Evolutionary conservation across 257 asterid species (phyloP).

Genomic region (Solanum arcanum): DNA sequence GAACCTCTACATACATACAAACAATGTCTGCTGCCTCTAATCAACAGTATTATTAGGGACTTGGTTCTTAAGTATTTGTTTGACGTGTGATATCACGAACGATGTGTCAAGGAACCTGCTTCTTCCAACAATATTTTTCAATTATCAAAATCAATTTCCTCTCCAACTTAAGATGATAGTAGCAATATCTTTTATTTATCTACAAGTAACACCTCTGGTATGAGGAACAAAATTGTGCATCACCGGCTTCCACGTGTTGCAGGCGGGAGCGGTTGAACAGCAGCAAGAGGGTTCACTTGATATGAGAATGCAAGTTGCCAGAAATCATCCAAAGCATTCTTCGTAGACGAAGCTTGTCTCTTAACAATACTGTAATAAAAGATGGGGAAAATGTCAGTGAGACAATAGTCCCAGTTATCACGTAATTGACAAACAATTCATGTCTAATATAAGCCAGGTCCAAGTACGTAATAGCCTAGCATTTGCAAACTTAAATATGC

Average conservation of each 20-base stretch:
- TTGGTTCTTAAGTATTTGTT: too few species aligned
- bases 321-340: constrained; percentile 50
- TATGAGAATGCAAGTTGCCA: constrained; percentile 94
- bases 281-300: constrained; percentile 95
- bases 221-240: background rate
- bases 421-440: background rate
- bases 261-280: constrained; percentile 60
- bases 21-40: too few species aligned
- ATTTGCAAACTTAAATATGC: background rate
- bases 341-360: constrained; percentile 31
- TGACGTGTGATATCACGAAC: background rate
- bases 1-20: too few species aligned
- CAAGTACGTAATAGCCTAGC: background rate
- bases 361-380: constrained; percentile 31
- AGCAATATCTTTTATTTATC: background rate
- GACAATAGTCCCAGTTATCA: background rate
- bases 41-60: background rate
- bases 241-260: constrained; percentile 35
- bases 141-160: background rate
- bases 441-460: background rate
- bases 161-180: background rate
- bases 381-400: background rate
- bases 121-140: background rate
- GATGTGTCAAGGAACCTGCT: background rate
- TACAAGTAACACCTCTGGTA: background rate